phyloP scores from a whole-genome alignment of 495 filamentous ascomycete species.

The Tirmania nivea region DNA sequence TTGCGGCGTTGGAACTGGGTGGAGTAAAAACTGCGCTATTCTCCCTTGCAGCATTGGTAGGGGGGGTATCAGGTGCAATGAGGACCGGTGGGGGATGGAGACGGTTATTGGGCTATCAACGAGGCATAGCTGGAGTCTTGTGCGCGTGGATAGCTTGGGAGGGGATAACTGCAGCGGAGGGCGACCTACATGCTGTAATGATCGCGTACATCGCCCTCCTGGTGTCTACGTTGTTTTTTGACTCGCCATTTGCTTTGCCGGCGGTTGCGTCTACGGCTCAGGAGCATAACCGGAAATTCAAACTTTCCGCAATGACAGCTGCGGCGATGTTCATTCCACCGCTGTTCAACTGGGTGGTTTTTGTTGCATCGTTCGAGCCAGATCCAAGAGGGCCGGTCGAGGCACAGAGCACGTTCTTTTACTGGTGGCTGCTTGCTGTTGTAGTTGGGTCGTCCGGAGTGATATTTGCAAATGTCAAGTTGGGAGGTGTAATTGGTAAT shows the following conservation, averaged over 20 bases:
- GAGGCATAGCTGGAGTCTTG: conserved; percentile 1
- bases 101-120: conserved; percentile 3
- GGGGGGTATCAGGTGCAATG: conserved; percentile 6
- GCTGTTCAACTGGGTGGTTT: conserved; percentile 4
- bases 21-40: conserved; percentile 10
- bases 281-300: background rate
- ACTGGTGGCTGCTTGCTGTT: conserved; percentile 5
- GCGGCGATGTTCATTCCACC: background rate
- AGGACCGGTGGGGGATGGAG: conserved; percentile 6
- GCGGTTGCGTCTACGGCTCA: background rate
- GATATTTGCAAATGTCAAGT: conserved; percentile 5
- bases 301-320: conserved; percentile 6
- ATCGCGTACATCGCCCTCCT: background rate
- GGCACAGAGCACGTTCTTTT: background rate
- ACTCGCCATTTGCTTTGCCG: background rate
- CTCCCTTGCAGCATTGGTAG: conserved; percentile 7
- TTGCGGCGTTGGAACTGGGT: conserved; percentile 14
- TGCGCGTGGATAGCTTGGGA: background rate
- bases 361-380: conserved; percentile 2
- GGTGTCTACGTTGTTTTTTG: background rate
- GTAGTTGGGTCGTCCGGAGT: conserved; percentile 7
- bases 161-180: background rate
- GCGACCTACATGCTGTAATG: background rate
- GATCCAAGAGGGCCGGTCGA: background rate
- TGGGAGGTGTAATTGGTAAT: conserved; percentile 2